phyloP scores from a whole-genome alignment of 2,329 filamentous ascomycete genomes.

The Volutella citrinella region DNA sequence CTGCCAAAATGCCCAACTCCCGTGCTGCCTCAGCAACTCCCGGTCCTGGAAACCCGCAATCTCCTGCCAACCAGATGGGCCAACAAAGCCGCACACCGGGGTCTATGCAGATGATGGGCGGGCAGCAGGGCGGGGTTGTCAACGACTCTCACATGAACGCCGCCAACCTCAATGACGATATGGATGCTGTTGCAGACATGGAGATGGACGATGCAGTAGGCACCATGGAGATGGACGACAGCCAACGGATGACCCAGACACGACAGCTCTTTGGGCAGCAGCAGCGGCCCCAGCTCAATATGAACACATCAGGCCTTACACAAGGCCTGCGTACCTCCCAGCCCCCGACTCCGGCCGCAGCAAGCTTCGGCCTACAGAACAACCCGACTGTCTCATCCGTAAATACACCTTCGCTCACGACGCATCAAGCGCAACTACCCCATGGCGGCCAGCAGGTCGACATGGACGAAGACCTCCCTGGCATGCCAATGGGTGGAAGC shows the following conservation, averaged over 20 bases:
- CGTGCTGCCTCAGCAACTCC: conserved; percentile 29
- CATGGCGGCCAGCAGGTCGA: conserved; percentile 57
- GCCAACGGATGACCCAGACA: conserved; percentile 65
- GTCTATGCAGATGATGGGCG: conserved; percentile 41
- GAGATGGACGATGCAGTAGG: conserved; percentile 86
- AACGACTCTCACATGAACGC: conserved; percentile 39
- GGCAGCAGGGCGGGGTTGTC: conserved; percentile 23
- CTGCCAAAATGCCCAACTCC: conserved; percentile 32
- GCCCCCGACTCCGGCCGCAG: conserved; percentile 77
- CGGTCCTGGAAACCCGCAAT: conserved; percentile 27
- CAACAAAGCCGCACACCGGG: conserved; percentile 30
- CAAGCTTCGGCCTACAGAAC: conserved; percentile 77
- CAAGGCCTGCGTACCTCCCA: conserved; percentile 83
- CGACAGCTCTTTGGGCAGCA: conserved; percentile 67
- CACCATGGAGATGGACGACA: conserved; percentile 61
- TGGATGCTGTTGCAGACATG: conserved; percentile 91
- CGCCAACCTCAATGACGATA: conserved; percentile 53
- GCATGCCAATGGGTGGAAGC: conserved; percentile 60
- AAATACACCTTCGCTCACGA: conserved; percentile 87
- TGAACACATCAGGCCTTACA: conserved; percentile 71
- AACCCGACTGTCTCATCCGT: conserved; percentile 97
- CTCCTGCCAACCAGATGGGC: conserved; percentile 29
- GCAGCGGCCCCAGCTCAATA: conserved; percentile 68
- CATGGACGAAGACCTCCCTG: conserved; percentile 70
- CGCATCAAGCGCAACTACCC: conserved; percentile 69